Evolutionary conservation across 495 filamentous ascomycete genomes (phyloP).

Genomic region (Rhypophila decipiens): DNA sequence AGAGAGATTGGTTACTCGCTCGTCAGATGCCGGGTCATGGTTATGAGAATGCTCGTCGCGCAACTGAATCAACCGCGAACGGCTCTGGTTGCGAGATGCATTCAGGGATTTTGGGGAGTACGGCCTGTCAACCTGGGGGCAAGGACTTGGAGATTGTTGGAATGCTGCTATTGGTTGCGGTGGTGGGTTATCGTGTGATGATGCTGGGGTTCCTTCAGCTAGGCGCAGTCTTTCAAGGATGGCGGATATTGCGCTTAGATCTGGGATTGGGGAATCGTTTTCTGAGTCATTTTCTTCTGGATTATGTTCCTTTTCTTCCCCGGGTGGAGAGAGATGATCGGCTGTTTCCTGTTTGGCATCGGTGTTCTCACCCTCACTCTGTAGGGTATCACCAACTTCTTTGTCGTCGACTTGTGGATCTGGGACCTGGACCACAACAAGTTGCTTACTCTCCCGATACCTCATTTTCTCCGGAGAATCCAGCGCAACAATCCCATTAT

Average conservation of each 20-base stretch:
- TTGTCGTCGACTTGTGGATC: constrained; percentile 1
- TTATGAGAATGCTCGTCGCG: background rate
- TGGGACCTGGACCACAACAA: background rate
- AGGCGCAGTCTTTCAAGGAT: constrained; percentile 8
- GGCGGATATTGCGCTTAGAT: constrained; percentile 10
- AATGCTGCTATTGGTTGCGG: background rate
- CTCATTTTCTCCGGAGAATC: no score
- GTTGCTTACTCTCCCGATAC: no score
- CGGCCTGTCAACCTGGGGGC: constrained; percentile 14
- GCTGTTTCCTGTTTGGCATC: background rate
- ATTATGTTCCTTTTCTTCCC: constrained; percentile 2
- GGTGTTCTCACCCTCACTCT: background rate
- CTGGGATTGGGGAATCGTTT: background rate
- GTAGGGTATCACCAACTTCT: background rate
- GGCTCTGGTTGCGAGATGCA: constrained; percentile 12
- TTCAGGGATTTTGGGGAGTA: constrained; percentile 19
- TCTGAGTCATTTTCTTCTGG: background rate
- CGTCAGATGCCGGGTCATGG: constrained; percentile 3
- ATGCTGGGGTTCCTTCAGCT: constrained; percentile 7
- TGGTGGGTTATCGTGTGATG: constrained; percentile 3
- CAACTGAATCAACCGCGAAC: background rate
- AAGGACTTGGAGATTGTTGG: constrained; percentile 2
- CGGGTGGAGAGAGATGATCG: no score
- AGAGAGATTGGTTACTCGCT: constrained; percentile 5
- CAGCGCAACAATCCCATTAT: no score